These are phyloP conservation scores for Leccinum uliginosum DNA, from an alignment of 768 basidiomycete genomes.

Conservation along the genomic window DNA sequence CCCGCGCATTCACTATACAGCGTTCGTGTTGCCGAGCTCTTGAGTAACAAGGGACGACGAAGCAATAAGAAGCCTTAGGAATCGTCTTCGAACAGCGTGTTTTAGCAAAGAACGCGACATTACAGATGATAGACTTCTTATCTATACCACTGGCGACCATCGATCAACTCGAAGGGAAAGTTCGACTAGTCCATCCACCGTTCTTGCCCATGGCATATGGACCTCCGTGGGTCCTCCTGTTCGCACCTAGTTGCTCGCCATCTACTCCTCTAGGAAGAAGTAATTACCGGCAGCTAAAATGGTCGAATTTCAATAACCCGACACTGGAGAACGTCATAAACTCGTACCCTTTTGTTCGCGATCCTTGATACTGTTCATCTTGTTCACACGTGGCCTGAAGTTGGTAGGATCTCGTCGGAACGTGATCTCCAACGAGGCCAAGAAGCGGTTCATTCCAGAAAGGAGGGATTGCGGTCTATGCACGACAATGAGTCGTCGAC, in stretches of 20 bases:
- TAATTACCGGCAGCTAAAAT: conserved; percentile 72
- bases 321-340: neutral
- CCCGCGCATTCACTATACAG: neutral
- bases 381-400: conserved; percentile 86
- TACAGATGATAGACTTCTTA: conserved; percentile 6
- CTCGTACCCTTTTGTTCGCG: conserved; percentile 77
- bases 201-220: neutral
- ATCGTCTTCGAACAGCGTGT: too few relatives aligned
- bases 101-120: too few relatives aligned
- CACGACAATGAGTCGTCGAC: conserved; percentile 1
- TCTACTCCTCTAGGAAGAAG: conserved; percentile 87
- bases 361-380: conserved; percentile 80
- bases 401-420: conserved; percentile 98
- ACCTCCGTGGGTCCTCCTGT: neutral
- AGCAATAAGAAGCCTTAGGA: too few relatives aligned
- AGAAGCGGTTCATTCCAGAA: conserved; percentile 97
- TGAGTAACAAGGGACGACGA: neutral
- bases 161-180: conserved; percentile 6
- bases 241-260: neutral
- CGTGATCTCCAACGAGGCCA: conserved; percentile 93
- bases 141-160: conserved; percentile 6
- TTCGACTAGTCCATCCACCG: conserved; percentile 15
- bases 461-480: conserved; percentile 87
- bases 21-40: neutral
- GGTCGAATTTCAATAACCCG: conserved; percentile 4